Conservation (phyloP, 345 rosid species). For the Murraya koenigii region DNA sequence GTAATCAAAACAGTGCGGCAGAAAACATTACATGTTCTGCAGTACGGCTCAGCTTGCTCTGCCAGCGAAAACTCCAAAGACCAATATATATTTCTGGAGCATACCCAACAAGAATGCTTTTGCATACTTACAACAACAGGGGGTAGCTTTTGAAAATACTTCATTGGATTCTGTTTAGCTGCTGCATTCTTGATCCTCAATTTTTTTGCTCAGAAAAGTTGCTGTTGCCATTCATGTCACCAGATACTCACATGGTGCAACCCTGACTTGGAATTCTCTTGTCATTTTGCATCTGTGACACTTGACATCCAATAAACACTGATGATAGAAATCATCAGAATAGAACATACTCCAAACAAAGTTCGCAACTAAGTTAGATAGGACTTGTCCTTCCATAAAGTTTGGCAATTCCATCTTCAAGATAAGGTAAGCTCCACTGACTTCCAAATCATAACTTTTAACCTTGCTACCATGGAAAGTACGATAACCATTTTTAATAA, state of each 20-base stretch:
- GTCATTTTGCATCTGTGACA: constrained; percentile 3
- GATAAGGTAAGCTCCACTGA: not conserved
- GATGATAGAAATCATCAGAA: not conserved
- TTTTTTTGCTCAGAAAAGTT: not conserved
- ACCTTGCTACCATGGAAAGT: not conserved
- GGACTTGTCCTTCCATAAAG: not conserved
- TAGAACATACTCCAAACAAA: not conserved
- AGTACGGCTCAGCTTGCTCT: not conserved
- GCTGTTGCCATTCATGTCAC: not conserved
- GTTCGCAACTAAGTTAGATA: not conserved
- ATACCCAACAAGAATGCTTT: not conserved
- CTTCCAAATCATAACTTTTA: not conserved
- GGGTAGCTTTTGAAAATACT: not conserved
- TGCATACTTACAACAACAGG: not conserved
- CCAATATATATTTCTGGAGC: not conserved
- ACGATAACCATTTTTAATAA: not conserved
- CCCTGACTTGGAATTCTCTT: not conserved
- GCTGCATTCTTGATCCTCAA: not conserved
- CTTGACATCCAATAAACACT: not conserved
- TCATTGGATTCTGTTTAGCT: not conserved
- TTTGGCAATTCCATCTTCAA: not conserved
- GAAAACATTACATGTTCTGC: constrained; percentile 3
- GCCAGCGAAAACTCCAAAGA: not conserved
- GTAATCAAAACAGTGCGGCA: not conserved
- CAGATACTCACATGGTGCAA: not conserved